A percentile compares a stretch with the other conserved stretches of the same genome.
phyloP scores from a whole-genome alignment of 192 early-diverging fungal species.

The Coemansia sp. region DNA sequence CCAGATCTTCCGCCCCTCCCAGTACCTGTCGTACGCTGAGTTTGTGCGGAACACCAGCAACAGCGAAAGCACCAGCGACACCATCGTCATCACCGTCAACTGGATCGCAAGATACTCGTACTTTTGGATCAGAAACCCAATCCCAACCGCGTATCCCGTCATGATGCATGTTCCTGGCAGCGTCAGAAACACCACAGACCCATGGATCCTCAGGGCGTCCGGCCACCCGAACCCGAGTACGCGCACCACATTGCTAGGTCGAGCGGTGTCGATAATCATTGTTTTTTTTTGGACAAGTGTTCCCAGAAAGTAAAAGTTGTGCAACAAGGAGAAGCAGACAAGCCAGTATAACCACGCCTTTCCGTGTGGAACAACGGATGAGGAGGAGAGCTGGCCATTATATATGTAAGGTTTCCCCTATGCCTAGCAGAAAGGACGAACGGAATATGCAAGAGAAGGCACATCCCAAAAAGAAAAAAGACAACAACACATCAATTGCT shows the following conservation, averaged over 20 bases:
- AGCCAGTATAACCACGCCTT: background rate
- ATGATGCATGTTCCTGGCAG: conserved; percentile 38
- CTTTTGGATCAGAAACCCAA: conserved; percentile 43
- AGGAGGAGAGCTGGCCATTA: no score
- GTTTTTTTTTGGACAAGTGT: background rate
- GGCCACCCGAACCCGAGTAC: conserved; percentile 43
- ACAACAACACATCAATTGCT: no score
- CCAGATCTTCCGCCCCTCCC: conserved; percentile 88
- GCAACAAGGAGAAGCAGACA: background rate
- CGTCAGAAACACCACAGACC: conserved; percentile 53
- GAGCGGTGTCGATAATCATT: conserved; percentile 47
- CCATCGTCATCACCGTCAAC: conserved; percentile 46
- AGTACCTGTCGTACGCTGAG: conserved; percentile 76
- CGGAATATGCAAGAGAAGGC: no score
- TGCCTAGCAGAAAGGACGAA: no score
- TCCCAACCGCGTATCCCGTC: conserved; percentile 51
- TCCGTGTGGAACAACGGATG: no score
- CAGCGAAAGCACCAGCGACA: conserved; percentile 56
- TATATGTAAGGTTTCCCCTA: no score
- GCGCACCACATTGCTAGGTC: conserved; percentile 31
- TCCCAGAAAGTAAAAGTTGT: no score
- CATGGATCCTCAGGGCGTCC: conserved; percentile 43
- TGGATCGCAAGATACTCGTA: conserved; percentile 37
- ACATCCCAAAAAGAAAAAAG: no score
- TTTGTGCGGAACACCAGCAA: conserved; percentile 61